phyloP scores from a whole-genome alignment of 1,284 basidiomycete species.

The Ganoderma boninense region DNA sequence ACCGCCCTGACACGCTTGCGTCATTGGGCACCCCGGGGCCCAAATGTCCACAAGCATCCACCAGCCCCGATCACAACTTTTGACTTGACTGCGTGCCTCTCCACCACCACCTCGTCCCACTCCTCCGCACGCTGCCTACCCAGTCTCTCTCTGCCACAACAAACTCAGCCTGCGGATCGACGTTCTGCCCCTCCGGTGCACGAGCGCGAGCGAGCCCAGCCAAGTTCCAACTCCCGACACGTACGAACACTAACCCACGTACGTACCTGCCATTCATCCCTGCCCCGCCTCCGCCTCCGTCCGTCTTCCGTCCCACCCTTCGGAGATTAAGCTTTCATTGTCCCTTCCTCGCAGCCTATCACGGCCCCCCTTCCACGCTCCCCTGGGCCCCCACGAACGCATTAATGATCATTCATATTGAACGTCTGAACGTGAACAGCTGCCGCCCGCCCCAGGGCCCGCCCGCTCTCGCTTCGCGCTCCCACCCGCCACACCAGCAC shows the following conservation, averaged over 20 bases:
- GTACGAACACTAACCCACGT: too few relatives aligned
- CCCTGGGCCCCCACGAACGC: too few relatives aligned
- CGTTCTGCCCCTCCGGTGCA: background rate
- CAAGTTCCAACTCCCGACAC: background rate
- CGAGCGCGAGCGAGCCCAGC: background rate
- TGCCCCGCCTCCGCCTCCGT: background rate
- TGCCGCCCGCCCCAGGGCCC: background rate
- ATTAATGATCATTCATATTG: too few relatives aligned
- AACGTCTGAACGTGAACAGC: background rate
- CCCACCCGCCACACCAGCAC: background rate
- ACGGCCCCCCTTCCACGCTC: too few relatives aligned
- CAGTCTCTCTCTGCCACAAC: too few relatives aligned
- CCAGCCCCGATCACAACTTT: background rate
- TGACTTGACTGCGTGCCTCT: background rate
- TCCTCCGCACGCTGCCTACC: too few relatives aligned
- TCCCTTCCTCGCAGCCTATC: constrained; percentile 2
- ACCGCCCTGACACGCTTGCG: background rate
- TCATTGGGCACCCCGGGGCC: background rate
- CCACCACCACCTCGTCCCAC: too few relatives aligned
- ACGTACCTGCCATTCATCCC: background rate
- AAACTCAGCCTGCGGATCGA: background rate
- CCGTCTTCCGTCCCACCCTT: background rate
- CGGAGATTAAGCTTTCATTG: constrained; percentile 3
- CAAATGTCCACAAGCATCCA: background rate
- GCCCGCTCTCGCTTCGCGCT: constrained; percentile 1